Evolutionary conservation across 2,329 filamentous ascomycete genomes (phyloP), one percentile per base, ranked within the genome.

Genomic region (Coniella vitis): DNA sequence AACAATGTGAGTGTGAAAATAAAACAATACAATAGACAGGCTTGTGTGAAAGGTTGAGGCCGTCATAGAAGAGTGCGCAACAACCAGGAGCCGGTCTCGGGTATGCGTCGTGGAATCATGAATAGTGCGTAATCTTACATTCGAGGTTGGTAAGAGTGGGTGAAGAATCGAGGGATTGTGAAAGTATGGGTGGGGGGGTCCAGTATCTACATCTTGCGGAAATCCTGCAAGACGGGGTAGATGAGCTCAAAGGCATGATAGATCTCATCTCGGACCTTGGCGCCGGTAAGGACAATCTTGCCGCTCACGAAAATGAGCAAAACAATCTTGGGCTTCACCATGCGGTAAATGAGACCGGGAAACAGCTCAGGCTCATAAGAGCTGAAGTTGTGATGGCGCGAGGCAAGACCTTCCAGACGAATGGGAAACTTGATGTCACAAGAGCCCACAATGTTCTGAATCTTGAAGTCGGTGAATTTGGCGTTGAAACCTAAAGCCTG

Each of bases 381-480:
- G 71, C 88, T 94, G 82, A 97, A 98, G 74, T 95, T 95, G 78
- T 97, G 91, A 79, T 98, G 93, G 71, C 90, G 89, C 59, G 86
- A 93, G 14, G 93, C 93, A 65, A 98, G 75, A 71, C 93, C 93
- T 68, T 97, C 93, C 51, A 98, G 78, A 58, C 93, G 89, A 60
- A 98, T 96, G 47, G 93, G 93, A 73, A 98, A 98, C 78, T 96
- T 96, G 78, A 98, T 96, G 66, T 98, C 93, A 69, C 91, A 97
- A 53, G 90, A 95, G 56, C 93, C 93, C 58, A 98, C 93, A 57
- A 98, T 97, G 71, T 98, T 98, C 76, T 96, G 90, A 63, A 98
- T 98, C 81, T 97, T 98, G 75, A 98, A 98, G 69, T 98, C 93
- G 58, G 90, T 96, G 71, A 98, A 97, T 81, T 96, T 96, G 62